Base-by-base conservation (phyloP, 306 rosid genomes). In the Vicia faba region DNA sequence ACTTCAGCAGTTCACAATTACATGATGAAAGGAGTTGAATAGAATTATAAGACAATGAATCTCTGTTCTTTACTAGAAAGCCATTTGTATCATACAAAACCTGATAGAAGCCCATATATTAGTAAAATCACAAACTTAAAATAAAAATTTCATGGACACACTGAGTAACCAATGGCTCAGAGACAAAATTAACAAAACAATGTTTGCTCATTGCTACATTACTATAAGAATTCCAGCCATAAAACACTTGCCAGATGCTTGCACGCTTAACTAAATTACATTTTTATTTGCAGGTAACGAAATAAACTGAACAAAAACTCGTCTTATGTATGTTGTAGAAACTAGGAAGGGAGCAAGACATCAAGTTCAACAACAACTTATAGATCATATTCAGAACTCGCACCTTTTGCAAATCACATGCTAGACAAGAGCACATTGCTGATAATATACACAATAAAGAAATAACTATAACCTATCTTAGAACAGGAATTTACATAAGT, bases 31-130 rank as follows among this genome's bases (percentile, higher is more conserved):
- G 82, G 82, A 90, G 78, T 56, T 82, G 86, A 72, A 86, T 70
- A 76, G 75, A 82, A 69, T 76, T 87, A 51, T 84, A 51, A 50
- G 82, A 82, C 84, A 83, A 57, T 0, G 39, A 40, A 74, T 88
- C 96, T 81, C 88, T 86, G 81, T 87, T 95, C 86, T 88, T 85
- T 66, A 82, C 91, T 79, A 88, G 77, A 80, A 95, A 95, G 19
- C 86, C 99, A 73, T 82, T 82, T 59, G 96, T 85, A 69, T 90
- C 99, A 62, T 95, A 95, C 35, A 82, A 72, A 62, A 95, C 97
- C 99, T 95, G 75, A 58, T 53, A 73, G 68, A 74, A 71, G 35
- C 58, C 48, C 39, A 70, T 61, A 69, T 53, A 39, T 83, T 66
- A 82, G 82, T 56, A 51, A 48, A 60, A 70, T 54, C 38, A 33